Base-by-base conservation (phyloP, 176 grass and related monocot genomes). In the Oryza rufipogon region DNA sequence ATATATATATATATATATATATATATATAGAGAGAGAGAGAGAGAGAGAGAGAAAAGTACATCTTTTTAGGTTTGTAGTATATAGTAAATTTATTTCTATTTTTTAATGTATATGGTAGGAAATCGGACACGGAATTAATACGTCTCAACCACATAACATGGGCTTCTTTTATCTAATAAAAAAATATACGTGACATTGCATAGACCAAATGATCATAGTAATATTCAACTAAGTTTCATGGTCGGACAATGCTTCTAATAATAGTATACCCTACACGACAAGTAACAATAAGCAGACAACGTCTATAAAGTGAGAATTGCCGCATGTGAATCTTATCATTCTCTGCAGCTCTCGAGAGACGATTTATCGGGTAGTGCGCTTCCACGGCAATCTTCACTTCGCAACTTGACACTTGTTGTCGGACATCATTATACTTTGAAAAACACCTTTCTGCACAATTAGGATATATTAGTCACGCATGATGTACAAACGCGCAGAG, bases 401-500 rank as follows among this genome's bases (percentile, higher is more conserved):
- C 54, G 3, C 87, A 94, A 94, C 90, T 92, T 87, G 87, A 87
- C 87, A 94, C 78, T 85, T 94, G 69, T 85, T 85, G 71, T 28
- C 25, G 39, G 54, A 44, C 1, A 22, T 2, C 25, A 71, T 92
- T 75, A 87, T 85, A 54, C 32, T 52, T 70, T 1, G n/a, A 0
- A 81, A 70, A 67, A 83, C 26, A 51, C 11, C 77, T 87, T 83
- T 79, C 0, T 9, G 3, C 0, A 12, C 0, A 42, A 64, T 46
- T 33, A 11, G 81, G 9, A 71, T 70, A 77, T 42, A 80, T 36
- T 64, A 39, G 41, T n/a, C 48, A 11, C 3, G 20, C 33, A 79
- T 38, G 65, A 84, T 73, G 61, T 70, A 77, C 44, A 84, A 74
- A 26, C 72, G 17, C 9, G 38, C 2, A 11, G 60, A 0, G 58